A percentile compares a stretch with the other conserved stretches of the same genome.
phyloP scores from a whole-genome alignment of 129 eudicot genomes.

The Artemisia annua region DNA sequence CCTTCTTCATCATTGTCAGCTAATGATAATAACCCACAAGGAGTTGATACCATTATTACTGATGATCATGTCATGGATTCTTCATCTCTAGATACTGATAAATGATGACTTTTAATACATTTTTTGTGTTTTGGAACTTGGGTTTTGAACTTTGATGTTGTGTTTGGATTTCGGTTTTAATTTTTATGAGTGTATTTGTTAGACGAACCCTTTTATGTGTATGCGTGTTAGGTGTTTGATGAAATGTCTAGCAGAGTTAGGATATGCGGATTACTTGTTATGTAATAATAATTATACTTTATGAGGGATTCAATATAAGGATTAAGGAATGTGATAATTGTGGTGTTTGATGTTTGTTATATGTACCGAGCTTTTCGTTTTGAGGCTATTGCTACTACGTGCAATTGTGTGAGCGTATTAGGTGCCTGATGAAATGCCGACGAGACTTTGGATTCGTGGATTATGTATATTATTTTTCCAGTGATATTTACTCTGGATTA shows the following conservation, averaged over 20 bases:
- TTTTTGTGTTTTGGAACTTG: neutral
- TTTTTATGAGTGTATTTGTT: neutral
- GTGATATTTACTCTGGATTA: too few relatives aligned
- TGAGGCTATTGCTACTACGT: too few relatives aligned
- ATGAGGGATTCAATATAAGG: too few relatives aligned
- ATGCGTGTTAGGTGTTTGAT: slow-evolving; percentile 28
- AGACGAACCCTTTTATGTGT: neutral
- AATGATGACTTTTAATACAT: too few relatives aligned
- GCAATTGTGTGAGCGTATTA: too few relatives aligned
- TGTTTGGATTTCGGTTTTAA: neutral
- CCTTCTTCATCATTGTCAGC: neutral
- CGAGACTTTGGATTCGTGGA: too few relatives aligned
- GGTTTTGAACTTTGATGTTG: neutral
- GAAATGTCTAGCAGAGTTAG: slow-evolving; percentile 15
- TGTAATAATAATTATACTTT: too few relatives aligned
- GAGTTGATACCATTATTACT: slow-evolving; percentile 6
- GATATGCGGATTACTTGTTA: too few relatives aligned
- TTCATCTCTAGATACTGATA: slow-evolving; percentile 18
- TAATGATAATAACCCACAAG: neutral
- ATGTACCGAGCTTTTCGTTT: too few relatives aligned
- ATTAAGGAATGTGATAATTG: too few relatives aligned
- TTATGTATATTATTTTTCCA: too few relatives aligned
- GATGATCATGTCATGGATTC: slow-evolving; percentile 31
- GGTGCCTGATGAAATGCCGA: too few relatives aligned
- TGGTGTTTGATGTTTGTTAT: neutral